A percentile compares a stretch with the other conserved stretches of the same genome.
These are phyloP conservation scores for Thermomyces lanuginosus DNA, from an alignment of 2,329 filamentous ascomycete genomes.

Conservation along the genomic window DNA sequence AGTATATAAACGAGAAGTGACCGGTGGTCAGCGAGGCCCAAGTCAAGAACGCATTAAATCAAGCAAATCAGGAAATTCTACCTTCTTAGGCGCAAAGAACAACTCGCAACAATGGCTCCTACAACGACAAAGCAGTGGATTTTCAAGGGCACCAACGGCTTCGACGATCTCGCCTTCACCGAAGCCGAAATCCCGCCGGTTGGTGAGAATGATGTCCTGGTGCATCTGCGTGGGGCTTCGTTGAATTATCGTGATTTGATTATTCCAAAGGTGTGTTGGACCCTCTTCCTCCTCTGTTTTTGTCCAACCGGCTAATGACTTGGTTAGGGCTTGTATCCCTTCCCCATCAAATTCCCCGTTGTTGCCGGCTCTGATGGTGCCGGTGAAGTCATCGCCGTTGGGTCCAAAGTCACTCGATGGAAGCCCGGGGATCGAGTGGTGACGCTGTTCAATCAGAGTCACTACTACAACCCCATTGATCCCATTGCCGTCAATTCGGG, in stretches of 20 bases:
- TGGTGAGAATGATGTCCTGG: slow-evolving; percentile 3
- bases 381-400: slow-evolving; percentile 41
- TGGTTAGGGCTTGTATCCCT: slow-evolving; percentile 2
- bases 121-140: slow-evolving; percentile 3
- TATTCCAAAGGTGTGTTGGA: neutral
- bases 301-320: slow-evolving; percentile 1
- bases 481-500: slow-evolving; percentile 1
- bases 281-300: neutral
- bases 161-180: neutral
- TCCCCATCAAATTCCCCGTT: slow-evolving; percentile 1
- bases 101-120: slow-evolving; percentile 6
- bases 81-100: no score
- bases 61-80: no score
- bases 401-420: slow-evolving; percentile 29
- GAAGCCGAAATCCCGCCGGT: neutral
- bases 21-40: no score
- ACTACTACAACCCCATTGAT: neutral
- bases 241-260: slow-evolving; percentile 5
- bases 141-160: neutral
- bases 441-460: slow-evolving; percentile 2
- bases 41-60: no score
- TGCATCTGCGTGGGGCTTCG: slow-evolving; percentile 2
- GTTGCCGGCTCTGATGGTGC: slow-evolving; percentile 48
- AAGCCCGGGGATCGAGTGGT: slow-evolving; percentile 5
- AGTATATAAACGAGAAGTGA: no score